phyloP scores from a whole-genome alignment of 1,139 yeast genomes.

The Taiozyma sp. region DNA sequence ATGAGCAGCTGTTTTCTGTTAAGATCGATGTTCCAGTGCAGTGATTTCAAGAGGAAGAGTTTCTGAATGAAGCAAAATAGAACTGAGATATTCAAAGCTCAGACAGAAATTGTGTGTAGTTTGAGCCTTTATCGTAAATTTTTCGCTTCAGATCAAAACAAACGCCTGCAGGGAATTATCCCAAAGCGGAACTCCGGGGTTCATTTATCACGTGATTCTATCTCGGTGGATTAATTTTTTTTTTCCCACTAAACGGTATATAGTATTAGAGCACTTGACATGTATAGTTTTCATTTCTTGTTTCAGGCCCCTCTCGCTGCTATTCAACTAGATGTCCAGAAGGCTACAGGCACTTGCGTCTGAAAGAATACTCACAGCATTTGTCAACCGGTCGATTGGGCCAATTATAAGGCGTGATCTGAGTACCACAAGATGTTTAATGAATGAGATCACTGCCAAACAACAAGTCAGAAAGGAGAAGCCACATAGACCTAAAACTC shows the following conservation, averaged over 20 bases:
- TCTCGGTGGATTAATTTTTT: not conserved
- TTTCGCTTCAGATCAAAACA: not conserved
- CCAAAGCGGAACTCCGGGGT: not conserved
- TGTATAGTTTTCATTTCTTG: not conserved
- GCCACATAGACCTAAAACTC: constrained; percentile 9
- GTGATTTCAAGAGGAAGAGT: not conserved
- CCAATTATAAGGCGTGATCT: not conserved
- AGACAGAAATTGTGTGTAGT: not conserved
- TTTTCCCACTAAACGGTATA: not conserved
- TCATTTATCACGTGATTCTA: not conserved
- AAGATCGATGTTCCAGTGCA: not conserved
- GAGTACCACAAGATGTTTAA: not conserved
- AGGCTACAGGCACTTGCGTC: not conserved
- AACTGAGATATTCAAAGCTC: not conserved
- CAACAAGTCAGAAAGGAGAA: constrained; percentile 1
- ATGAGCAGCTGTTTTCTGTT: not conserved
- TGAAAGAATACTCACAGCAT: not conserved
- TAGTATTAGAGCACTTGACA: not conserved
- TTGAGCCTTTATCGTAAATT: not conserved
- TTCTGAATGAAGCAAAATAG: not conserved
- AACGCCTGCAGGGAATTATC: not conserved
- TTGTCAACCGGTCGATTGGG: not conserved
- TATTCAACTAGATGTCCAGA: not conserved
- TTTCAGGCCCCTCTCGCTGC: not conserved
- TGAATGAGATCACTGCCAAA: not conserved